Conservation (phyloP, 768 basidiomycete genomes). For the Mycena vulgaris region DNA sequence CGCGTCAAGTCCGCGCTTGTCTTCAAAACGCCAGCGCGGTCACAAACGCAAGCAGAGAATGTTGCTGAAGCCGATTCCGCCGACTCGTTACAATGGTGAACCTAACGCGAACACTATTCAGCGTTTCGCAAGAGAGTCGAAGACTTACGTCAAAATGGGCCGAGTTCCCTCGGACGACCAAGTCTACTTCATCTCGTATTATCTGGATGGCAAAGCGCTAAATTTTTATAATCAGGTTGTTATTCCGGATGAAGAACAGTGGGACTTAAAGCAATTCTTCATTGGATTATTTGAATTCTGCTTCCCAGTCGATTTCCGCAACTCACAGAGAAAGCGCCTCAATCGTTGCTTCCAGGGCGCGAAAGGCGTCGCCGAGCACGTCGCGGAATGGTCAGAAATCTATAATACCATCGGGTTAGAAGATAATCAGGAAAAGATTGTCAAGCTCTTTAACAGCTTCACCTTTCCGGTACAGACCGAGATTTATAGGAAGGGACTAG, state of each 20-base stretch:
- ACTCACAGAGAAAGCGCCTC: no score
- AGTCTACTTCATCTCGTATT: background rate
- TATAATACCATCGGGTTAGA: conserved; percentile 40
- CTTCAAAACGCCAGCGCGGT: no score
- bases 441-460: conserved; percentile 42
- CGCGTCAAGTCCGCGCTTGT: background rate
- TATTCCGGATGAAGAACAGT: background rate
- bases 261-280: no score
- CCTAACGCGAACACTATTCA: no score
- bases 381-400: conserved; percentile 29
- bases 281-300: no score
- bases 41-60: no score
- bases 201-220: background rate
- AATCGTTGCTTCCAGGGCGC: no score
- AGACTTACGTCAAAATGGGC: background rate
- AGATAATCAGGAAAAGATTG: conserved; percentile 34
- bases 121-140: no score
- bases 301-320: no score
- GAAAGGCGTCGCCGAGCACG: no score
- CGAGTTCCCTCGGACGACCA: background rate
- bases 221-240: background rate
- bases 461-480: background rate
- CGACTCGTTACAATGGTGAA: no score
- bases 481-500: background rate
- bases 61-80: no score